A percentile compares a stretch with the other conserved stretches of the same genome.
phyloP scores from a whole-genome alignment of 139 green algal species.

The Tetradesmus lagerheimii region DNA sequence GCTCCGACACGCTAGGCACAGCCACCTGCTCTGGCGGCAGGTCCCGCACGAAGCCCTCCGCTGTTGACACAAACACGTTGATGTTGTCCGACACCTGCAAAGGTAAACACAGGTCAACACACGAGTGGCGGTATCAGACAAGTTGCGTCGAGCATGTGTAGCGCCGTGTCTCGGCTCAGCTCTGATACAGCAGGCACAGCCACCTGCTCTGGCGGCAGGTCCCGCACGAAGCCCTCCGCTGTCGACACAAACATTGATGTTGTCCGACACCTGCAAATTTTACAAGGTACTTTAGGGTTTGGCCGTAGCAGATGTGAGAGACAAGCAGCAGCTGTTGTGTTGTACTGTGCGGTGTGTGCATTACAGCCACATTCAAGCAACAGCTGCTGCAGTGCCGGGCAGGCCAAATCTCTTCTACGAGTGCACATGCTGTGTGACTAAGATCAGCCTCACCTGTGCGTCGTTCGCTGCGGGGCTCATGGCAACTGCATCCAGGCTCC shows the following conservation, averaged over 20 bases:
- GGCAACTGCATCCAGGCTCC: background rate
- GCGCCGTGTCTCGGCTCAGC: conserved; percentile 5
- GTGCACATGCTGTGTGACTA: too few relatives aligned
- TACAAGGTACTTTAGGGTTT: too few relatives aligned
- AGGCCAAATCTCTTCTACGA: too few relatives aligned
- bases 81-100: conserved; percentile 43
- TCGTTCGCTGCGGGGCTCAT: conserved; percentile 36
- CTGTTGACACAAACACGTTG: conserved; percentile 43
- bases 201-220: conserved; percentile 32
- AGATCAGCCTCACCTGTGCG: conserved; percentile 14
- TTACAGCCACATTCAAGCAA: background rate
- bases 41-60: conserved; percentile 39
- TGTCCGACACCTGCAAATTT: conserved; percentile 33
- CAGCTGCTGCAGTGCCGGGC: too few relatives aligned
- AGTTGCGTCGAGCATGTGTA: too few relatives aligned
- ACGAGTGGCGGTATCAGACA: too few relatives aligned
- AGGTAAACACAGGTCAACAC: background rate
- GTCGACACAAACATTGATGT: conserved; percentile 50
- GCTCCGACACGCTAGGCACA: conserved; percentile 28
- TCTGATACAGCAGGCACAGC: conserved; percentile 27
- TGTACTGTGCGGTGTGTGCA: background rate
- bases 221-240: conserved; percentile 37
- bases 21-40: conserved; percentile 28
- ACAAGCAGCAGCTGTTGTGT: background rate
- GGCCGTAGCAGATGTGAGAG: too few relatives aligned